Evolutionary conservation across 2,329 filamentous ascomycete genomes (phyloP).

Genomic region (Cladosporium sp.): DNA sequence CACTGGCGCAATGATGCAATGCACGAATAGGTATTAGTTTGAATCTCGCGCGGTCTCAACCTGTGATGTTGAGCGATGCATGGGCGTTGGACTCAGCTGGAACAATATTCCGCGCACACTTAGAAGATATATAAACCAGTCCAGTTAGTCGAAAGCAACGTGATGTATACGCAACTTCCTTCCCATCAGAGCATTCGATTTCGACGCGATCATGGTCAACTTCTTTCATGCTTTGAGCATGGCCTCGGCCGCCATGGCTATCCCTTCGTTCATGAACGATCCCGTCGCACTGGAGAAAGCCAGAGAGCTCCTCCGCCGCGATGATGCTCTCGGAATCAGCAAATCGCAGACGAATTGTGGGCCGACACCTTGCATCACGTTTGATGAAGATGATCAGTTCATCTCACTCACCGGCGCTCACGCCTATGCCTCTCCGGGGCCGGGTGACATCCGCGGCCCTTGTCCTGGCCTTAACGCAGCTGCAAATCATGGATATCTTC

Average conservation of each 20-base stretch:
- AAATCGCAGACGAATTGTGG: not conserved
- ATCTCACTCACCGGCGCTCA: conserved; percentile 14
- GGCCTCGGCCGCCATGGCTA: not conserved
- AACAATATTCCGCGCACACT: no score
- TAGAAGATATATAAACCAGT: no score
- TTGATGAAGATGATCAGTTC: not conserved
- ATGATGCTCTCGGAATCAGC: not conserved
- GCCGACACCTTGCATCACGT: not conserved
- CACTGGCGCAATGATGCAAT: no score
- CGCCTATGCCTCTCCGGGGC: conserved; percentile 23
- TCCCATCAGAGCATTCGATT: not conserved
- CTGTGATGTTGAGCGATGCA: no score
- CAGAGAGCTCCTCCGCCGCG: not conserved
- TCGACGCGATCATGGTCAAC: not conserved
- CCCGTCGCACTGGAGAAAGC: not conserved
- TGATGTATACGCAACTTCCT: not conserved
- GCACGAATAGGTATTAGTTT: no score
- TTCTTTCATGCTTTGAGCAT: not conserved
- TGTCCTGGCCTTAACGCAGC: conserved; percentile 25
- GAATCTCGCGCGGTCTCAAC: no score
- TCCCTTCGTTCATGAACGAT: not conserved
- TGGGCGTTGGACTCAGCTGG: no score
- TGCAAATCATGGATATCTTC: conserved; percentile 20
- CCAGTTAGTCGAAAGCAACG: no score
- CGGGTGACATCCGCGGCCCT: conserved; percentile 24